A percentile compares a stretch with the other conserved stretches of the same genome.
phyloP scores from a whole-genome alignment of 2,329 filamentous ascomycete species.

The Onygenales sp. region DNA sequence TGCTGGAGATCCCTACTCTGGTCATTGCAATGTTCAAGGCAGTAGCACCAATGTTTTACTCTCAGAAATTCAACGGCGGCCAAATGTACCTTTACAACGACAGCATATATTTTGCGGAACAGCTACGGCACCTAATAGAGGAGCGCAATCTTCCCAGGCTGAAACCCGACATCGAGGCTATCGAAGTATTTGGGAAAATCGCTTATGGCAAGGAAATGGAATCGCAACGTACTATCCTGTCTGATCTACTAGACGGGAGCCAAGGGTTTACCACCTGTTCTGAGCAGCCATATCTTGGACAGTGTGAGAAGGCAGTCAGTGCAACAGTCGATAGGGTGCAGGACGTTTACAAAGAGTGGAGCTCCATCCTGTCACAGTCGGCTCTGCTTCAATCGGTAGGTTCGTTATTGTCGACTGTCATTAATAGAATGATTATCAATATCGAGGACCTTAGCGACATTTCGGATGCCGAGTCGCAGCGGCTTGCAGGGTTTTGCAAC shows the following conservation, averaged over 20 bases:
- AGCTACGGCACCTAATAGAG: constrained; percentile 40
- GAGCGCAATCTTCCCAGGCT: constrained; percentile 40
- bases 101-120: constrained; percentile 47
- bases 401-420: constrained; percentile 47
- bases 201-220: constrained; percentile 58
- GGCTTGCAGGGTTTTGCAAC: constrained; percentile 49
- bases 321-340: constrained; percentile 50
- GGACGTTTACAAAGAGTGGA: constrained; percentile 48
- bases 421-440: constrained; percentile 51
- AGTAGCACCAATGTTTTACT: constrained; percentile 37
- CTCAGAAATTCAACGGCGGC: constrained; percentile 36
- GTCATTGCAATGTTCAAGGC: constrained; percentile 43
- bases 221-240: constrained; percentile 52
- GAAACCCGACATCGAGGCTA: constrained; percentile 44
- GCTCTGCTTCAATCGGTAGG: constrained; percentile 54
- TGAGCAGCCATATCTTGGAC: constrained; percentile 47
- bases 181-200: constrained; percentile 51
- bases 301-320: constrained; percentile 51
- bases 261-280: constrained; percentile 54
- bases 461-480: constrained; percentile 52
- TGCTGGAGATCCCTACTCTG: constrained; percentile 38
- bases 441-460: constrained; percentile 56
- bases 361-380: constrained; percentile 48
- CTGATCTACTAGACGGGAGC: constrained; percentile 53
- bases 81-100: constrained; percentile 61